Conservation (phyloP, 2,329 filamentous ascomycete species). For the Claviceps citrina region DNA sequence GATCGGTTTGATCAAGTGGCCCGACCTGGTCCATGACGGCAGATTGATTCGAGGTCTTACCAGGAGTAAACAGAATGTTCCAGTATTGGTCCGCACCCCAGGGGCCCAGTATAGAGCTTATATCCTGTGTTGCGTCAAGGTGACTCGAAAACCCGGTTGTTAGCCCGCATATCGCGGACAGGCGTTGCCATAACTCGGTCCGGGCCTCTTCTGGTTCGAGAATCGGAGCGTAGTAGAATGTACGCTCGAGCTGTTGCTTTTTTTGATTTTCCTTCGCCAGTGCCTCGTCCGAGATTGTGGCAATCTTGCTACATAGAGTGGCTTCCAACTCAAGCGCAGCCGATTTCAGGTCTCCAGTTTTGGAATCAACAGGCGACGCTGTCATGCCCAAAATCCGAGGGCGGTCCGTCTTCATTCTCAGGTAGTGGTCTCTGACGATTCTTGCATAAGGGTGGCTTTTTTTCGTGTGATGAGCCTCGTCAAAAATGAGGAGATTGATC, state of each 20-base stretch:
- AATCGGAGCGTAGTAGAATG: constrained; percentile 28
- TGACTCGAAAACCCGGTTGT: constrained; percentile 36
- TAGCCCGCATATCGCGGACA: constrained; percentile 31
- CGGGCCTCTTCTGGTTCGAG: constrained; percentile 29
- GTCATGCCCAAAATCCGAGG: constrained; percentile 93
- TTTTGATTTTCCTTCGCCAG: constrained; percentile 12
- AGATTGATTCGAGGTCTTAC: constrained; percentile 48
- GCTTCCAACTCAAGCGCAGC: constrained; percentile 61
- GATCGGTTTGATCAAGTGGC: background rate
- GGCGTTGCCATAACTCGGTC: constrained; percentile 46
- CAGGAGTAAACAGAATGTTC: constrained; percentile 46
- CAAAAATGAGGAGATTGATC: constrained; percentile 84
- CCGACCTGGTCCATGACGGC: constrained; percentile 20
- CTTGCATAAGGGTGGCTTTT: constrained; percentile 81
- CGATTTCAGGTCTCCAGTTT: constrained; percentile 48
- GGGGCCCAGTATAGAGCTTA: constrained; percentile 52
- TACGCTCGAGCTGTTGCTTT: constrained; percentile 34
- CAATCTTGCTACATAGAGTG: constrained; percentile 68
- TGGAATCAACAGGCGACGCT: constrained; percentile 80
- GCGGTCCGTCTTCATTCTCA: constrained; percentile 31
- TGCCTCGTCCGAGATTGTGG: constrained; percentile 42
- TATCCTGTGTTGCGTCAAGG: constrained; percentile 43
- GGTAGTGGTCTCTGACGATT: constrained; percentile 80
- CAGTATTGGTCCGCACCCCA: constrained; percentile 82
- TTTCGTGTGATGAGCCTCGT: constrained; percentile 93